These are phyloP conservation scores for Henningerozyma blattae DNA, from an alignment of 805 yeast genomes.

Conservation along the genomic window DNA sequence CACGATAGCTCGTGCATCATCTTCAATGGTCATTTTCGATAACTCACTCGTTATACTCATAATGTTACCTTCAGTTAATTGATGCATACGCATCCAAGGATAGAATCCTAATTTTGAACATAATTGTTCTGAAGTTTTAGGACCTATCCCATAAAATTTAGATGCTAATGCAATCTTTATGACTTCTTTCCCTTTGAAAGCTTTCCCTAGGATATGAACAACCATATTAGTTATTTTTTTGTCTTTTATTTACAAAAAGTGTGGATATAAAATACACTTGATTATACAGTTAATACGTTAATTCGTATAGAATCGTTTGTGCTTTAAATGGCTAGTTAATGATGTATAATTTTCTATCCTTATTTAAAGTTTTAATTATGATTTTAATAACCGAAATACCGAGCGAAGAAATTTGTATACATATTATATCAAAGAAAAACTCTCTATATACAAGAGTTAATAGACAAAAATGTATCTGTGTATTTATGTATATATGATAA, in stretches of 20 bases:
- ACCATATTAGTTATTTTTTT: slow-evolving; percentile 36
- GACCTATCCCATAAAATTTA: slow-evolving; percentile 82
- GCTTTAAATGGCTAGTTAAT: not conserved
- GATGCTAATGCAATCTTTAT: slow-evolving; percentile 54
- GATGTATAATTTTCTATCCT: too few relatives aligned
- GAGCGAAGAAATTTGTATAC: too few relatives aligned
- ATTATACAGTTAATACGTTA: not conserved
- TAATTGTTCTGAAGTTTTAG: slow-evolving; percentile 52
- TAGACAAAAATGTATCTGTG: too few relatives aligned
- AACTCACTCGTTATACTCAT: slow-evolving; percentile 81
- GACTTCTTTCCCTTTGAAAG: slow-evolving; percentile 31
- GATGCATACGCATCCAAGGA: slow-evolving; percentile 91
- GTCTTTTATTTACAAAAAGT: too few relatives aligned
- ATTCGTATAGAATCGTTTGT: not conserved
- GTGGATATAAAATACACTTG: too few relatives aligned
- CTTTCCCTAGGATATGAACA: slow-evolving; percentile 41
- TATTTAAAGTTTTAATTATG: too few relatives aligned
- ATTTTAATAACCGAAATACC: too few relatives aligned
- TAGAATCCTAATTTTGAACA: slow-evolving; percentile 86
- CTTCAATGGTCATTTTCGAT: slow-evolving; percentile 72
- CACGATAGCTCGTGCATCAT: slow-evolving; percentile 60
- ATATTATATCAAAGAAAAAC: too few relatives aligned
- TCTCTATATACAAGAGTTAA: too few relatives aligned
- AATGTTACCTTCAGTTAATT: slow-evolving; percentile 76
- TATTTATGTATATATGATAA: too few relatives aligned